Percentiles rank a stretch among this genome's conserved stretches.
Conservation (phyloP, 1,139 yeast genomes). For the Candida sojae region DNA sequence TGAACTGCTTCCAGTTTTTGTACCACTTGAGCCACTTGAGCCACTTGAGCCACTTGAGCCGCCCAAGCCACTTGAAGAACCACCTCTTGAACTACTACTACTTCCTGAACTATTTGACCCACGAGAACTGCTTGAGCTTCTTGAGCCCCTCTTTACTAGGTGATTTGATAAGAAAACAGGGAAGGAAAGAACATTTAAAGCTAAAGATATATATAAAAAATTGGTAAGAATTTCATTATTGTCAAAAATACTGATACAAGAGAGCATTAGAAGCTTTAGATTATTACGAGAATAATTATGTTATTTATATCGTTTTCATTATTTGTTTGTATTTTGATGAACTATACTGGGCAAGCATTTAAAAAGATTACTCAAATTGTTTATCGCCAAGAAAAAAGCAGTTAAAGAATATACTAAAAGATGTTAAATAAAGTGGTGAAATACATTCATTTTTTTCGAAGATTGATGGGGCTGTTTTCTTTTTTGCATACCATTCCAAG, state of each 20-base stretch:
- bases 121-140: slow-evolving; percentile 1
- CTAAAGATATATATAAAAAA: background rate
- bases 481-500: no score
- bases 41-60: slow-evolving; percentile 1
- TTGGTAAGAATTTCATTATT: background rate
- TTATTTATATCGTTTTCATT: no score
- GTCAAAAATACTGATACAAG: background rate
- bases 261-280: no score
- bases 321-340: no score
- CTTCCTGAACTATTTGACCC: slow-evolving; percentile 8
- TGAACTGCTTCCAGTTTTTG: background rate
- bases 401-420: no score
- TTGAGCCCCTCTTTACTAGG: background rate
- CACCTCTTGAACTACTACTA: slow-evolving; percentile 14
- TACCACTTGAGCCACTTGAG: slow-evolving; percentile 5
- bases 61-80: slow-evolving; percentile 12
- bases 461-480: no score
- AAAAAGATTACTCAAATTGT: no score
- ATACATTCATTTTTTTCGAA: no score
- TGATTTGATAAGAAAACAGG: background rate
- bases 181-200: background rate
- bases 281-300: no score
- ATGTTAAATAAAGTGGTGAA: no score
- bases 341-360: no score
- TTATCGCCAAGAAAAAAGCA: no score